Percentiles rank a stretch among this genome's conserved stretches.
These are phyloP conservation scores for Phytopythium chamaehyphon DNA, from an alignment of 352 stramenopile species.

Conservation along the genomic window DNA sequence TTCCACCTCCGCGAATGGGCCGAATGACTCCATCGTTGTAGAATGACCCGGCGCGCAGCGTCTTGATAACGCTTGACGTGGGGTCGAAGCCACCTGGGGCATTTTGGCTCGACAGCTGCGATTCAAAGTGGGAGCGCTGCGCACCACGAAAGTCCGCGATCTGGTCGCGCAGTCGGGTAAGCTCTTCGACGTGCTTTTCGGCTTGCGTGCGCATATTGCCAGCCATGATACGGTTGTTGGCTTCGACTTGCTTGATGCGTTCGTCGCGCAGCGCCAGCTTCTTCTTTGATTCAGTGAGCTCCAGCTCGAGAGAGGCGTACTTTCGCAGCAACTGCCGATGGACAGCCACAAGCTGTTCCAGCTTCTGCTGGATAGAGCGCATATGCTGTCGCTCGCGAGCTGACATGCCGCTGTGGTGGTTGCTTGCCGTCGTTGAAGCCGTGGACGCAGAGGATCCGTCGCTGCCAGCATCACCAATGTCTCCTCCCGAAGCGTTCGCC, in stretches of 20 bases:
- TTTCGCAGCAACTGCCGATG: constrained; percentile 89
- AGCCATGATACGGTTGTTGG: constrained; percentile 84
- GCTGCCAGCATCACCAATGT: constrained; percentile 16
- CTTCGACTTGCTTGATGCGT: constrained; percentile 88
- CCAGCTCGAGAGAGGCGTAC: constrained; percentile 86
- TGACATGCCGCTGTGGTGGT: constrained; percentile 52
- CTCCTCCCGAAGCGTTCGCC: not conserved
- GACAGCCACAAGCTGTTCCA: constrained; percentile 89
- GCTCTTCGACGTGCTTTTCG: constrained; percentile 86
- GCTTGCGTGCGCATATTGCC: constrained; percentile 87
- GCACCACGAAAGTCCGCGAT: constrained; percentile 79
- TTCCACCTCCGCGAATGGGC: constrained; percentile 65
- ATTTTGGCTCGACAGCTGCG: constrained; percentile 41
- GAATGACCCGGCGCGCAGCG: constrained; percentile 57
- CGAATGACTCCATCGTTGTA: constrained; percentile 68
- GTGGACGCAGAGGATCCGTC: constrained; percentile 10
- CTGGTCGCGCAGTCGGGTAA: constrained; percentile 81
- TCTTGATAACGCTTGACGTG: constrained; percentile 48
- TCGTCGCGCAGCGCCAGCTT: constrained; percentile 88
- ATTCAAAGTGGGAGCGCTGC: constrained; percentile 74
- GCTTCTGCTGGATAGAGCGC: constrained; percentile 87
- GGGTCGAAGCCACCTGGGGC: constrained; percentile 20
- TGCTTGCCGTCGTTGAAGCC: constrained; percentile 17
- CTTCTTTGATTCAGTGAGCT: constrained; percentile 86
- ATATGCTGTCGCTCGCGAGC: constrained; percentile 82